These are phyloP conservation scores for Diaporthe ampelina DNA, from an alignment of 2,329 filamentous ascomycete species.

Conservation along the genomic window DNA sequence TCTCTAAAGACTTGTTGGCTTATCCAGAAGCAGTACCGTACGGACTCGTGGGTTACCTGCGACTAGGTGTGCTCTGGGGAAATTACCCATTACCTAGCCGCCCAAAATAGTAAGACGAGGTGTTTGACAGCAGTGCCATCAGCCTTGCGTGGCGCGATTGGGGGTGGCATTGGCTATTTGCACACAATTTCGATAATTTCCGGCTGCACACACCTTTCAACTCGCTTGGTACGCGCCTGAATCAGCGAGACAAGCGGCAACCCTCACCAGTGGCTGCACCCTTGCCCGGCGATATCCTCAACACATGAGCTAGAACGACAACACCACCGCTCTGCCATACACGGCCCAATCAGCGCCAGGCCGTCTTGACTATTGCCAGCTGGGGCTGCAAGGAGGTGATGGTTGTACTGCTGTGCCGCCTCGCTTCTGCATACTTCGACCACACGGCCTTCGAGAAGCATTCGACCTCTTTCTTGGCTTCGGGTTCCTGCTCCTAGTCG, in stretches of 20 bases:
- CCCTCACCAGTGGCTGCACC: conserved; percentile 18
- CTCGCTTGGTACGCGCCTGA: conserved; percentile 31
- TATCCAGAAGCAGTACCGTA: conserved; percentile 8
- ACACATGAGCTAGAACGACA: conserved; percentile 25
- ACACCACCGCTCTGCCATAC: conserved; percentile 6
- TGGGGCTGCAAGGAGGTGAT: conserved; percentile 37
- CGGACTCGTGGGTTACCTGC: conserved; percentile 18
- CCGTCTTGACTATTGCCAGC: conserved; percentile 37
- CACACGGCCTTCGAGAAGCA: conserved; percentile 38
- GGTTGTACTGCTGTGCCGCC: conserved; percentile 30
- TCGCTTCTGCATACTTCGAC: conserved; percentile 38
- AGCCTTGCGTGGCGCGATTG: conserved; percentile 33
- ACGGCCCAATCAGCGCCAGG: conserved; percentile 34
- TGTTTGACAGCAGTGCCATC: conserved; percentile 37
- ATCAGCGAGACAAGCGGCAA: conserved; percentile 25
- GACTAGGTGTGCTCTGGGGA: conserved; percentile 2
- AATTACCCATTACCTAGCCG: conserved; percentile 32
- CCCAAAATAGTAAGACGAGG: conserved; percentile 31
- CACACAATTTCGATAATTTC: conserved; percentile 41
- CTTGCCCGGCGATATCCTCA: conserved; percentile 15
- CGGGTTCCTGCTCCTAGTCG: conserved; percentile 32
- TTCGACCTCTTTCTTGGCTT: conserved; percentile 24
- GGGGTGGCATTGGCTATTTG: conserved; percentile 34
- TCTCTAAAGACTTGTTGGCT: conserved; percentile 10
- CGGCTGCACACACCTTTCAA: conserved; percentile 31